Evolutionary conservation across 148 eudicot genomes (phyloP).

Genomic region (Vaccinium macrocarpon): DNA sequence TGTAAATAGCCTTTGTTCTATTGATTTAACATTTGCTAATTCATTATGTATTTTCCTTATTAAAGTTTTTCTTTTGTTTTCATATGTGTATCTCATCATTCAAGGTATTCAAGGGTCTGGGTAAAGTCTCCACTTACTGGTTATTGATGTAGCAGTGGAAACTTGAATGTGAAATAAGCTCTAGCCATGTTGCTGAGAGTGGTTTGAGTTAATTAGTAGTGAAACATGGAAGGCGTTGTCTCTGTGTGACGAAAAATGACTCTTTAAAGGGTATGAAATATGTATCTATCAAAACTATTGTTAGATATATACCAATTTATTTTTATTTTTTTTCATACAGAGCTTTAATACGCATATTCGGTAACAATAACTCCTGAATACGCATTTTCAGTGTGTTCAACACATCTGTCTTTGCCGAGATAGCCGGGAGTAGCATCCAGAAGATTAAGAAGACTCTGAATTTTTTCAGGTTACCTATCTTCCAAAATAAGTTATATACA

Average conservation of each 20-base stretch:
- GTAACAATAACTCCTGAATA: neutral
- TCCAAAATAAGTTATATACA: too few relatives aligned
- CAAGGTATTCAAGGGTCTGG: neutral
- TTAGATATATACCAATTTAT: neutral
- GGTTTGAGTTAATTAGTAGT: neutral
- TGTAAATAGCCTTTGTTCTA: conserved; percentile 23
- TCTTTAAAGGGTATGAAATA: neutral
- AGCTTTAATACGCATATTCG: neutral
- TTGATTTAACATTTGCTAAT: conserved; percentile 16
- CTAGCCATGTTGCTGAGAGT: conserved; percentile 1
- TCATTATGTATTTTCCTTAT: neutral
- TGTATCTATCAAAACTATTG: neutral
- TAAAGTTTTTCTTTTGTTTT: conserved; percentile 3
- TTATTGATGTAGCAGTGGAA: neutral
- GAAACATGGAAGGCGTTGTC: neutral
- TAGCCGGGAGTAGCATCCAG: neutral
- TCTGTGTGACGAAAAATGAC: neutral
- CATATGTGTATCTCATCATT: neutral
- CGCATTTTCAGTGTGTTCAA: neutral
- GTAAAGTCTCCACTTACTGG: neutral
- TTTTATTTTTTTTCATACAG: neutral
- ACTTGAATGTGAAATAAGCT: neutral
- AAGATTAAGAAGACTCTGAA: conserved; percentile 5
- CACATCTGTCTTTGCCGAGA: neutral
- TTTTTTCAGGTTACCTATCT: too few relatives aligned